Evolutionary conservation across 2,329 filamentous ascomycete genomes (phyloP).

Genomic region (Metarhizium anisopliae): DNA sequence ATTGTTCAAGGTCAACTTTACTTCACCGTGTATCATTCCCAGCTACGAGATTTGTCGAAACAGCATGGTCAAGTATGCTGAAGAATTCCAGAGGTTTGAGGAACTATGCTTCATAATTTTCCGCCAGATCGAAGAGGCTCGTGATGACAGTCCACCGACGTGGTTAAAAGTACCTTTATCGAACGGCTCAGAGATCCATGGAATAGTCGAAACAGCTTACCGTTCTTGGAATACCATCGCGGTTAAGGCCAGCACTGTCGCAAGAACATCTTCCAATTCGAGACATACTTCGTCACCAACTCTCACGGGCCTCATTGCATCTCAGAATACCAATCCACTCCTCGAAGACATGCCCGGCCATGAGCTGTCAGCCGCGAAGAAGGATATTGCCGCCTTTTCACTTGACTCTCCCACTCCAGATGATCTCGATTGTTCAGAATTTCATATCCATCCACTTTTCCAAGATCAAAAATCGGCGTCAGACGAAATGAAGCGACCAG

Average conservation of each 20-base stretch:
- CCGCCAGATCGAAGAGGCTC: constrained; percentile 9
- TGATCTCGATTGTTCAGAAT: constrained; percentile 24
- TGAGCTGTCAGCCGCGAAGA: constrained; percentile 28
- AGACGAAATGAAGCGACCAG: constrained; percentile 20
- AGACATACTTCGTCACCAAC: neutral
- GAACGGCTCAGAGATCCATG: constrained; percentile 6
- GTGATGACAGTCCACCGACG: neutral
- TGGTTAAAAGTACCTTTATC: constrained; percentile 8
- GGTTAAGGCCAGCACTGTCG: constrained; percentile 2
- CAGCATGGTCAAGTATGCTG: constrained; percentile 20
- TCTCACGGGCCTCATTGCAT: constrained; percentile 2
- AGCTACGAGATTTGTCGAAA: constrained; percentile 20
- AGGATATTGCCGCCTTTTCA: constrained; percentile 26
- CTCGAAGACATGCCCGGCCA: constrained; percentile 28
- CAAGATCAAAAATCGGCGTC: constrained; percentile 18
- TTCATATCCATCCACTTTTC: constrained; percentile 27
- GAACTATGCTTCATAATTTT: constrained; percentile 18
- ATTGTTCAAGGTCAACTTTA: constrained; percentile 21
- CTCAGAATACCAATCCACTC: constrained; percentile 31
- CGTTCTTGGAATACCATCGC: neutral
- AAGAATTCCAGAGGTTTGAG: constrained; percentile 26
- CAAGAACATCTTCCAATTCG: constrained; percentile 2
- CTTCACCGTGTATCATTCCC: constrained; percentile 22
- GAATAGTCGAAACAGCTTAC: too few relatives aligned
- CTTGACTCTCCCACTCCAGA: constrained; percentile 20